Evolutionary conservation across 768 basidiomycete genomes (phyloP), one percentile per base, ranked within the genome.

Genomic region (Dioszegia crocea): DNA sequence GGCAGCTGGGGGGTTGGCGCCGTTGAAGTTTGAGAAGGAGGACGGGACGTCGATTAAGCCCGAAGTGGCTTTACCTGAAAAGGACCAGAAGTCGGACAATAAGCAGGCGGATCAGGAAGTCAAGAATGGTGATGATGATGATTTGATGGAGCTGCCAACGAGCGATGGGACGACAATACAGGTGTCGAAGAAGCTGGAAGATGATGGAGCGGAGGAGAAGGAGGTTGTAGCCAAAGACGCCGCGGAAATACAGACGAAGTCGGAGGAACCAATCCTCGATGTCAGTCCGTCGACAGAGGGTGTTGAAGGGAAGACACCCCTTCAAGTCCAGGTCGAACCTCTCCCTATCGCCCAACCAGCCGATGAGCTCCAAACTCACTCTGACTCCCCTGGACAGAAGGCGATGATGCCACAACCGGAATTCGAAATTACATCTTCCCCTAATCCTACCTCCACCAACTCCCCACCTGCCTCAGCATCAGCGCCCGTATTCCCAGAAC

Each of bases 301-400:
- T 3, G 40, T 8, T 21, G 39, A 9, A 10, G 26, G 14, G 4
- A 19, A 61, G 8, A 61, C 59, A 36, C 63, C 70, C 0, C 40
- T 65, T 30, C 71, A 73, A 36, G 51, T 68, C n/a, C 56, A 66
- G 2, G 23, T 73, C 29, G 71, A 73, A 40, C 67, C 71, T 2
- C 67, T 64, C 0, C 68, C 71, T 5, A 67, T 73, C 29, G 59
- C 68, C 49, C 68, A 73, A 39, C 64, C 66, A 0, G 65, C 55
- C 9, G 41, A 48, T 3, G 63, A 61, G 30, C 19, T 47, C 33
- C 33, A n/a, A n/a, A n/a, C n/a, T n/a, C 40, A 19, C 39, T 10
- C 4, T 1, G 14, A 49, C 30, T 14, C 45, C 26, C 19, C 56
- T 12, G n/a, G n/a, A n/a, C n/a, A n/a, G n/a, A n/a, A n/a, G n/a